phyloP scores from a whole-genome alignment of 768 basidiomycete genomes.

The Russula olivacea region DNA sequence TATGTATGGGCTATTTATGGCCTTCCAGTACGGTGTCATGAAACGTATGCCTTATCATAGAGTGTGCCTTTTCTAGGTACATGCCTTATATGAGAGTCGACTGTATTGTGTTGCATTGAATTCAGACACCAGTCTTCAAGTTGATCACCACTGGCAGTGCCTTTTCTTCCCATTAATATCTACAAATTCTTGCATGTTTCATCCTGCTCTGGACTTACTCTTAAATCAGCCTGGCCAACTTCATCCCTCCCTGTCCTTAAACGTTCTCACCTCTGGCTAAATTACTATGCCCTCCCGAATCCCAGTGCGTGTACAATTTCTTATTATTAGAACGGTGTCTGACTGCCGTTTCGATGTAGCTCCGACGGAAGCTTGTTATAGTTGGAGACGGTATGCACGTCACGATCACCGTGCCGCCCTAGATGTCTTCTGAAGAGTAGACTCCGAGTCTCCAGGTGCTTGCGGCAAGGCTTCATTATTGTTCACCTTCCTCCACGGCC shows the following conservation, averaged over 20 bases:
- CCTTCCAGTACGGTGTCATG: too few relatives aligned
- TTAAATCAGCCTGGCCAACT: background rate
- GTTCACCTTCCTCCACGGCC: conserved; percentile 87
- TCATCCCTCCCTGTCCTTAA: background rate
- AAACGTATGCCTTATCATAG: too few relatives aligned
- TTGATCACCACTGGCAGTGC: background rate
- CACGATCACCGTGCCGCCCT: background rate
- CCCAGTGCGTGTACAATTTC: conserved; percentile 19
- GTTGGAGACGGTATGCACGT: conserved; percentile 81
- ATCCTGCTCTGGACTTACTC: background rate
- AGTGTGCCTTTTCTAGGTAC: too few relatives aligned
- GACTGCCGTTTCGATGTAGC: conserved; percentile 40
- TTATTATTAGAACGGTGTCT: conserved; percentile 7
- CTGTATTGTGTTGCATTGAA: background rate
- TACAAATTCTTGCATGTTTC: background rate
- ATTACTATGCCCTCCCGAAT: conserved; percentile 25
- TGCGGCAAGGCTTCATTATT: conserved; percentile 94
- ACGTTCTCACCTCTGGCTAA: background rate
- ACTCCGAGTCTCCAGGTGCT: conserved; percentile 63
- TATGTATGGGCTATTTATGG: too few relatives aligned
- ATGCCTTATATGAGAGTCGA: too few relatives aligned
- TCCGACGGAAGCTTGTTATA: conserved; percentile 92
- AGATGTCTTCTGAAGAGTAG: conserved; percentile 16
- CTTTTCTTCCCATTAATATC: conserved; percentile 8
- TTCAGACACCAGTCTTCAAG: conserved; percentile 7